phyloP scores from a whole-genome alignment of 2,329 filamentous ascomycete species.

The Sphaerulina musiva region DNA sequence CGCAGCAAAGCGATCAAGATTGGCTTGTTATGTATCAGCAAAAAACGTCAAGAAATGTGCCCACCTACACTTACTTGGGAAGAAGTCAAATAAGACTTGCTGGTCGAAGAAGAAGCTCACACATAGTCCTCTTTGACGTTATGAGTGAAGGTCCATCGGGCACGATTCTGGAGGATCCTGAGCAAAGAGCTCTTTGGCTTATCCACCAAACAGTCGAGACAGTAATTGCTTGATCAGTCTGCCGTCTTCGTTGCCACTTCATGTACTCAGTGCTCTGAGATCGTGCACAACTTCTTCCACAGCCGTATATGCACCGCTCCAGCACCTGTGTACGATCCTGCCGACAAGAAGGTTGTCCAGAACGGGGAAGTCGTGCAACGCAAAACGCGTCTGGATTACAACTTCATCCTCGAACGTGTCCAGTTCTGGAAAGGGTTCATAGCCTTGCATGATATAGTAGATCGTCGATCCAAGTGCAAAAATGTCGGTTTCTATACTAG shows the following conservation, averaged over 20 bases:
- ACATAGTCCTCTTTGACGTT: too few species aligned
- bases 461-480: conserved; percentile 2
- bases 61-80: too few species aligned
- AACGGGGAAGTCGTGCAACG: background rate
- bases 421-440: conserved; percentile 1
- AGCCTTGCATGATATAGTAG: conserved; percentile 1
- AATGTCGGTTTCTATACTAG: background rate
- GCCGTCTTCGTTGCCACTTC: background rate
- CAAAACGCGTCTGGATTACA: background rate
- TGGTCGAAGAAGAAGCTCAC: too few species aligned
- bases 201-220: too few species aligned
- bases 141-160: too few species aligned
- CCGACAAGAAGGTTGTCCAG: background rate
- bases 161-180: too few species aligned
- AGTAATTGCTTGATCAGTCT: too few species aligned
- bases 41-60: too few species aligned
- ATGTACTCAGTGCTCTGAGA: background rate
- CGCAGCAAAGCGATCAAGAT: too few species aligned
- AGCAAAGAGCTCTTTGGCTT: too few species aligned
- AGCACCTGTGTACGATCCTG: background rate
- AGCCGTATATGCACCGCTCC: background rate
- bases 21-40: too few species aligned
- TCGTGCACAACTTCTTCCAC: background rate
- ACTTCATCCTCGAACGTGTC: background rate
- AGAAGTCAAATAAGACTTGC: too few species aligned